These are phyloP conservation scores for Leucocoprinus birnbaumii DNA, from an alignment of 768 basidiomycete genomes.

Conservation along the genomic window DNA sequence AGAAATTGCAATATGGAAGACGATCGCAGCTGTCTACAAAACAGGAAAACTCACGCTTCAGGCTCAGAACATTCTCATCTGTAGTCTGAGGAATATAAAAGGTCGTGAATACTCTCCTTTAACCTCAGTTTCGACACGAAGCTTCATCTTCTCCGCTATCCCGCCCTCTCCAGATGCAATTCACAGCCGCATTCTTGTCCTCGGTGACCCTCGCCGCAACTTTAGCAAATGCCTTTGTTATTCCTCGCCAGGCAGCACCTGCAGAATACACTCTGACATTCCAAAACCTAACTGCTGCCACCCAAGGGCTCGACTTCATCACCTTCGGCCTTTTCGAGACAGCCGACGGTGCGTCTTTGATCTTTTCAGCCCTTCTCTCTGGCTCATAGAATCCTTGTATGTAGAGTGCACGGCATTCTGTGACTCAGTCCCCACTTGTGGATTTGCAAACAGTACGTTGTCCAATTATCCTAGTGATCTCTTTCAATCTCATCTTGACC, in stretches of 20 bases:
- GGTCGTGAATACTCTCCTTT: too few relatives aligned
- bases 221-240: constrained; percentile 5
- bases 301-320: constrained; percentile 36
- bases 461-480: constrained; percentile 1
- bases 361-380: background rate
- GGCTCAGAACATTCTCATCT: background rate
- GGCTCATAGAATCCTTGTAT: background rate
- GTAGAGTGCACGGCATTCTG: constrained; percentile 45
- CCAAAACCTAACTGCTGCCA: constrained; percentile 37
- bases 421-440: constrained; percentile 34
- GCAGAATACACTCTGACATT: constrained; percentile 37
- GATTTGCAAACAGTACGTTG: constrained; percentile 39
- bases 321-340: constrained; percentile 44
- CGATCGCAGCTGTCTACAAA: background rate
- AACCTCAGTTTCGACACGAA: constrained; percentile 3
- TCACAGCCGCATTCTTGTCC: background rate
- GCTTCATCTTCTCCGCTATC: background rate
- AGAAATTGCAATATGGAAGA: background rate
- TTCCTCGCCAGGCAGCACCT: constrained; percentile 12
- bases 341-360: constrained; percentile 28
- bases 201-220: constrained; percentile 3
- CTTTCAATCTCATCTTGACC: background rate
- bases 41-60: too few relatives aligned
- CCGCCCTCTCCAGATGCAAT: background rate
- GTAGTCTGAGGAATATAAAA: too few relatives aligned